Percentiles rank a stretch among this genome's conserved stretches.
These are phyloP conservation scores for Scutellaria minor DNA, from an alignment of 257 asterid genomes.

Conservation along the genomic window DNA sequence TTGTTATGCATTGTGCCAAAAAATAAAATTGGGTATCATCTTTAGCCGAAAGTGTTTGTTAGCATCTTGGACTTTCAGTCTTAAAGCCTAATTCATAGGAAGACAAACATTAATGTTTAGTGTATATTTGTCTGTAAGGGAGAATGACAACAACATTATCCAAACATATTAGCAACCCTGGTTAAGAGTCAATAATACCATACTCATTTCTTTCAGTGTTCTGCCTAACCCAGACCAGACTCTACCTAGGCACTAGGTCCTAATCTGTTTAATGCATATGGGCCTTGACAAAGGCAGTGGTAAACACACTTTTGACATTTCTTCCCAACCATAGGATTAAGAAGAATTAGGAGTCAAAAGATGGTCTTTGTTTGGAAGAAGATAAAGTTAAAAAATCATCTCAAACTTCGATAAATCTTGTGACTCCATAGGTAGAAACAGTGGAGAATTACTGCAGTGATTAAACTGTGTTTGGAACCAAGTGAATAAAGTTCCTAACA, in stretches of 20 bases:
- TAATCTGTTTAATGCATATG: neutral
- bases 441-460: constrained; percentile 20
- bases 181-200: too few relatives aligned
- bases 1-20: neutral
- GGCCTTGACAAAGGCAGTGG: constrained; percentile 15
- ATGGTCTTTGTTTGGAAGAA: constrained; percentile 36
- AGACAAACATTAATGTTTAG: constrained; percentile 13
- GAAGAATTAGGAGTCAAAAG: constrained; percentile 27
- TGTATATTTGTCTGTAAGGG: constrained; percentile 11
- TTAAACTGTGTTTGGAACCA: constrained; percentile 5
- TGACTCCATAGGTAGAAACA: constrained; percentile 16
- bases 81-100: neutral
- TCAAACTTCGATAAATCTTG: constrained; percentile 23
- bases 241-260: too few relatives aligned
- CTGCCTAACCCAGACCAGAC: too few relatives aligned
- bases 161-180: neutral
- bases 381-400: constrained; percentile 32
- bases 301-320: constrained; percentile 21
- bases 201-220: too few relatives aligned
- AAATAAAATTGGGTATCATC: neutral
- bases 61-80: neutral
- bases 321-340: neutral
- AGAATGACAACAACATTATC: neutral
- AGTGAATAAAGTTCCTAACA: constrained; percentile 29
- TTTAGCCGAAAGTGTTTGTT: constrained; percentile 17